Base-by-base conservation (phyloP, 371 early-diverging fungal genomes). In the Mucor ambiguus region DNA sequence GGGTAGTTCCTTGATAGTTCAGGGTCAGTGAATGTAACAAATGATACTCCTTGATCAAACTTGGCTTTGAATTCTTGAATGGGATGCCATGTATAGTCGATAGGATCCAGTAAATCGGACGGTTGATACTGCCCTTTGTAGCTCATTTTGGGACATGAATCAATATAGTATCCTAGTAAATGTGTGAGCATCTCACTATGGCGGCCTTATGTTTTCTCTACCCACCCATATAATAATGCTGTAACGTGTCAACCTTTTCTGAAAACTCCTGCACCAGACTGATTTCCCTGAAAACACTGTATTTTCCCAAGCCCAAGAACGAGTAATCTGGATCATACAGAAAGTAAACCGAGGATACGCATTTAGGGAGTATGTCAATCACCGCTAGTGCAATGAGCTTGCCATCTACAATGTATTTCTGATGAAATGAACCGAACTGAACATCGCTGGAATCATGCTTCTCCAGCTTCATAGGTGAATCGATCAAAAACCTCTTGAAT, bases 311-410 rank as follows among this genome's bases (percentile, higher is more conserved):
- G 4, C 90, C 87, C 7, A 96, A 78, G 44, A 74, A 83, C 2
- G 80, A 65, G 61, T 88, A 93, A 9, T 88, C 90, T 4, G 95
- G 92, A 72, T 96, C 96, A 77, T 98, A 98, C 68, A 95, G 84
- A 63, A 96, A 92, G 71, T 98, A 98, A 20, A 98, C 97, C 0
- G 95, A 90, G 0, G 97, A 96, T 1, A 97, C 85, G 68, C 95
- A 96, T 12, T 69, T 59, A 0, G 97, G 98, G 32, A 97, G 80
- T 14, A 97, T 88, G 73, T 98, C 98, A 54, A 98, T 70, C 0
- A 98, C 96, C 4, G 91, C 92, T 20, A 96, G 88, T 3, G 96
- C 97, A 37, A 92, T 88, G 29, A 98, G 79, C 46, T 82, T 75
- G 12, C 84, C 91, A 63, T 92, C 86, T 63, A 94, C 73, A 18